Conservation (phyloP, 305 asterid genomes). For the Petunia hybrid region DNA sequence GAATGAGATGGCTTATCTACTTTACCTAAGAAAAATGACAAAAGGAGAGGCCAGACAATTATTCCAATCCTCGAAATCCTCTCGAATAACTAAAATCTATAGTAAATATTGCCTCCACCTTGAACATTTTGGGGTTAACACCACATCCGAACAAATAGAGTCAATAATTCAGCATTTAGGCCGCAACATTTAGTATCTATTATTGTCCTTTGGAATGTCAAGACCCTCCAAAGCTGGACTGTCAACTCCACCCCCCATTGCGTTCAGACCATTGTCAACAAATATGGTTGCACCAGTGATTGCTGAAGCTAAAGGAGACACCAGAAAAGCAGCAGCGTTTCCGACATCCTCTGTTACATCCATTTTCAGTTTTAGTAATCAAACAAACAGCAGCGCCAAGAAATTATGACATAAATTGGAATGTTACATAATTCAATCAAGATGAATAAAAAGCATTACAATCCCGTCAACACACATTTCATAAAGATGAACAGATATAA, state of each 20-base stretch:
- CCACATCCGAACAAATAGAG: no score
- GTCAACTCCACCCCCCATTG: conserved; percentile 90
- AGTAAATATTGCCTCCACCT: not conserved
- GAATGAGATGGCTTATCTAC: conserved; percentile 29
- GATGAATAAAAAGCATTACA: not conserved
- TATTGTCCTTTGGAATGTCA: conserved; percentile 65
- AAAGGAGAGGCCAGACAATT: conserved; percentile 37
- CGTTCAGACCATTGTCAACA: conserved; percentile 81
- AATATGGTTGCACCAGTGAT: conserved; percentile 77
- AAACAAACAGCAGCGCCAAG: not conserved
- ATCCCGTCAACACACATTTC: no score
- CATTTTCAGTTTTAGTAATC: not conserved
- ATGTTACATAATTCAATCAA: not conserved
- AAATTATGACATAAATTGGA: not conserved
- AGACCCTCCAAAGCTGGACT: conserved; percentile 76
- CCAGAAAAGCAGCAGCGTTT: conserved; percentile 81
- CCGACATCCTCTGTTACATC: conserved; percentile 81
- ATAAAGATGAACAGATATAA: no score
- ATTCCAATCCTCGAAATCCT: conserved; percentile 43
- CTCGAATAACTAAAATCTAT: conserved; percentile 11
- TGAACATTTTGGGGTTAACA: not conserved
- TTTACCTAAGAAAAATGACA: conserved; percentile 33
- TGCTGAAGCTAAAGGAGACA: conserved; percentile 87
- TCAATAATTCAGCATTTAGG: no score
- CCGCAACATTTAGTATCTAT: conserved; percentile 37